Evolutionary conservation across 2,329 filamentous ascomycete species (phyloP), one percentile per base, ranked within the genome.

Genomic region (Colletotrichum horii): DNA sequence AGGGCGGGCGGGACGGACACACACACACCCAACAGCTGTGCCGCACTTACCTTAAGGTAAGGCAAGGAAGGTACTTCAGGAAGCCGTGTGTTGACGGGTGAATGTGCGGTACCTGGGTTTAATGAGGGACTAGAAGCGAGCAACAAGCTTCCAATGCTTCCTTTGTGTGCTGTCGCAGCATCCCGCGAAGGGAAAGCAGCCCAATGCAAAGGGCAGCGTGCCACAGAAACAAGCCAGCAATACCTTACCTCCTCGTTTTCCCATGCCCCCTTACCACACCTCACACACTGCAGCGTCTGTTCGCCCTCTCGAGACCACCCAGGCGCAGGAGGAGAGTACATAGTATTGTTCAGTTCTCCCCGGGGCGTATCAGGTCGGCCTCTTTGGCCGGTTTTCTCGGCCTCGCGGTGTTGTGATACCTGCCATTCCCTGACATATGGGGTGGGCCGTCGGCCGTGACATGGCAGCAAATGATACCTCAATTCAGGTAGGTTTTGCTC

Each of bases 91-190:
- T 60, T 34, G 26, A 6, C 58, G 26, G 58, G 19, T 3, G 58
- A 32, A 19, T 30, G 30, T 32, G 11, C 26, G 56, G 56, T 64
- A 36, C 19, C 32, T 7, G n/a, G 22, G n/a, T 64, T 64, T 12
- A 64, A 64, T 28, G 52, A 28, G 55, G 24, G 22, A 43, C 24
- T 28, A 48, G 48, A 28, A 28, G 69, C 48, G 36, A 28, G 52
- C 36, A 72, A 62, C 55, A 75, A 75, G 69, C 61, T 75, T 75
- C 69, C 69, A 61, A 26, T 30, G 36, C 36, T 55, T 72, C 61
- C 72, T 72, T 74, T 75, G 71, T 75, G 62, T 58, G 24, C 61
- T 72, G 72, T 72, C 69, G 52, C 69, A 72, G 55, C 55, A 67
- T 38, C 32, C 61, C 62, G 55, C 62, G 72, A 75, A 72, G 66